Evolutionary conservation across 2,329 filamentous ascomycete species (phyloP).

Genomic region (Claviceps humidiphila): DNA sequence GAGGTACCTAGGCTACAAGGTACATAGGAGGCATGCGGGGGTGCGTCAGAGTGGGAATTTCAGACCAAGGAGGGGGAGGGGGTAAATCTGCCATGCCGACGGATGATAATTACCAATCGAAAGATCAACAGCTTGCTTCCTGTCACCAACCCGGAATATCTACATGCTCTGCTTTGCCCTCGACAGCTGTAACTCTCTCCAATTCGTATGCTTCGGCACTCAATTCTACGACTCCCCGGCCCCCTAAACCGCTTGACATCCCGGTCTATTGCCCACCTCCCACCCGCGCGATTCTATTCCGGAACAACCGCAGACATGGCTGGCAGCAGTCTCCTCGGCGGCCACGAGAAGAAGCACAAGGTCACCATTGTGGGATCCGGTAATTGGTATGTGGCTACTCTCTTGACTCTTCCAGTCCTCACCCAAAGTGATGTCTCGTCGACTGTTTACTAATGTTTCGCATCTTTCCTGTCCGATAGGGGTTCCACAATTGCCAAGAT

Average conservation of each 20-base stretch:
- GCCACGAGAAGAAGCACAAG: conserved; percentile 65
- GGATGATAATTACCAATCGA: too few species aligned
- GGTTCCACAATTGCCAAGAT: conserved; percentile 97
- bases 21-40: too few species aligned
- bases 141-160: too few species aligned
- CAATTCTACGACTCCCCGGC: background rate
- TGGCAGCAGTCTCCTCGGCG: conserved; percentile 23
- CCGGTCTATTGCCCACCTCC: background rate
- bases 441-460: background rate
- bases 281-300: conserved; percentile 1
- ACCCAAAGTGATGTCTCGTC: background rate
- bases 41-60: too few species aligned
- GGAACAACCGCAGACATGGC: conserved; percentile 18
- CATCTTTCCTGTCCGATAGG: conserved; percentile 33
- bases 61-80: background rate
- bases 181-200: background rate
- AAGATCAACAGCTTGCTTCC: too few species aligned
- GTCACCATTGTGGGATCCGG: conserved; percentile 90
- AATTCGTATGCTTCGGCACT: conserved; percentile 4
- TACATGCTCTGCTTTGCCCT: background rate
- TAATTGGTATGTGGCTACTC: conserved; percentile 57
- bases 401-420: background rate
- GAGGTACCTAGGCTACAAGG: too few species aligned
- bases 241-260: background rate
- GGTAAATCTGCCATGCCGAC: background rate